Evolutionary conservation across 2,329 filamentous ascomycete genomes (phyloP).

Genomic region (Aspergillus spinulosporus): DNA sequence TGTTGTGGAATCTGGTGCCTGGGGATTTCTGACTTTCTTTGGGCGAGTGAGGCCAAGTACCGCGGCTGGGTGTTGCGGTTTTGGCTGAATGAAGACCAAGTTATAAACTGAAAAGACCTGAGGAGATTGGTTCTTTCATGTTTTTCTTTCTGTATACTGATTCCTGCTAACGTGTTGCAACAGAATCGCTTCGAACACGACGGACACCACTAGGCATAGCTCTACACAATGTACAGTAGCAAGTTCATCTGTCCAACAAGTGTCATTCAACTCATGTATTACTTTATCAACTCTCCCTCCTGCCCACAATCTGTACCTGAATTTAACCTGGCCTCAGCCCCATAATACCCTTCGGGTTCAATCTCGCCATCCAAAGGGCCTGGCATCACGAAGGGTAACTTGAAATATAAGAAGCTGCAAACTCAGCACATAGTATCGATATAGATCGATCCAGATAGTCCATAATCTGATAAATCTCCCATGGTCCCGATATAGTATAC

Average conservation of each 20-base stretch:
- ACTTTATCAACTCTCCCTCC: not conserved
- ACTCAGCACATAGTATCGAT: constrained; percentile 1
- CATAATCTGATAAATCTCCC: constrained; percentile 9
- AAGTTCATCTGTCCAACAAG: constrained; percentile 2
- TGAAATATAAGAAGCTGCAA: not conserved
- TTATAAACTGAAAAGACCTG: constrained; percentile 50
- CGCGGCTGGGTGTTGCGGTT: constrained; percentile 28
- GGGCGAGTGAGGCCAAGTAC: constrained; percentile 25
- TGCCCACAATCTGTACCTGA: not conserved
- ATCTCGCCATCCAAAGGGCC: not conserved
- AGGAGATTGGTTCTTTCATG: constrained; percentile 33
- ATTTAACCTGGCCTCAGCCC: not conserved
- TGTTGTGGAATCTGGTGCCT: constrained; percentile 20
- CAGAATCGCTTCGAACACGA: not conserved
- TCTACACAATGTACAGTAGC: not conserved
- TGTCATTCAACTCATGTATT: not conserved
- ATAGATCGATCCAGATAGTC: constrained; percentile 11
- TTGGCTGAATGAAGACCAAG: constrained; percentile 42
- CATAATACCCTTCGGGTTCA: not conserved
- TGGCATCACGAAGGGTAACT: not conserved
- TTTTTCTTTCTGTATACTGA: not conserved
- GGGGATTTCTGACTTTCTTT: constrained; percentile 10
- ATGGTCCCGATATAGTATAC: constrained; percentile 15
- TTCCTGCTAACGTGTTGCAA: not conserved
- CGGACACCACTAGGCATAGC: not conserved